Evolutionary conservation across 441 rosid genomes (phyloP).

Genomic region (Cnidoscolus chayamansa): DNA sequence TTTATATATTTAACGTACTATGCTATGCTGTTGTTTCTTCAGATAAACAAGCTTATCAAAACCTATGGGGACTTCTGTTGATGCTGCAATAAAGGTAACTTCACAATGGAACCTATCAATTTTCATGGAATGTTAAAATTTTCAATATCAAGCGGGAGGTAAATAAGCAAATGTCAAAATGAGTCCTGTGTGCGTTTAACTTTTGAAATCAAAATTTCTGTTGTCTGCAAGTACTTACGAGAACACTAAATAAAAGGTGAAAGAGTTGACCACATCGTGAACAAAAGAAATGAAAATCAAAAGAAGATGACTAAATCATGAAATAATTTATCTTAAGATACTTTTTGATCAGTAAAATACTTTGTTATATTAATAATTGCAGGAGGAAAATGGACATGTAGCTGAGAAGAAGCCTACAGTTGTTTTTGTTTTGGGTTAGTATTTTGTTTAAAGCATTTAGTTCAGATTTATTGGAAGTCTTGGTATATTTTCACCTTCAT

Average conservation of each 20-base stretch:
- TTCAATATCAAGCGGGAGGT: neutral
- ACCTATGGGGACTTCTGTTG: constrained; percentile 45
- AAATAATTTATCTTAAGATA: neutral
- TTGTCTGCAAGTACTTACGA: neutral
- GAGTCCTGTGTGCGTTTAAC: neutral
- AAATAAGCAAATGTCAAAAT: neutral
- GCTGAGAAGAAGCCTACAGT: constrained; percentile 67
- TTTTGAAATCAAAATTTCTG: neutral
- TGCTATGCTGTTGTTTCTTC: constrained; percentile 18
- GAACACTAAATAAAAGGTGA: neutral
- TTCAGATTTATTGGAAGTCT: neutral
- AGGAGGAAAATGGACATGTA: constrained; percentile 48
- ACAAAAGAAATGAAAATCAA: neutral
- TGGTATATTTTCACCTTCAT: neutral
- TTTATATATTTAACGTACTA: neutral
- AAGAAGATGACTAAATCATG: neutral
- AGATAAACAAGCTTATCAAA: constrained; percentile 22
- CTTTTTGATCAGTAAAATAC: neutral
- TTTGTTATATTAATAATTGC: constrained; percentile 16
- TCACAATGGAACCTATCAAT: neutral
- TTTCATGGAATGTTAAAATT: neutral
- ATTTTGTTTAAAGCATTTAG: neutral
- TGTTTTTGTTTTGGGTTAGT: constrained; percentile 84
- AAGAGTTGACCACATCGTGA: neutral
- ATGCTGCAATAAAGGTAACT: constrained; percentile 41